Evolutionary conservation across 495 filamentous ascomycete genomes (phyloP).

Genomic region (Cairneyella variabilis): DNA sequence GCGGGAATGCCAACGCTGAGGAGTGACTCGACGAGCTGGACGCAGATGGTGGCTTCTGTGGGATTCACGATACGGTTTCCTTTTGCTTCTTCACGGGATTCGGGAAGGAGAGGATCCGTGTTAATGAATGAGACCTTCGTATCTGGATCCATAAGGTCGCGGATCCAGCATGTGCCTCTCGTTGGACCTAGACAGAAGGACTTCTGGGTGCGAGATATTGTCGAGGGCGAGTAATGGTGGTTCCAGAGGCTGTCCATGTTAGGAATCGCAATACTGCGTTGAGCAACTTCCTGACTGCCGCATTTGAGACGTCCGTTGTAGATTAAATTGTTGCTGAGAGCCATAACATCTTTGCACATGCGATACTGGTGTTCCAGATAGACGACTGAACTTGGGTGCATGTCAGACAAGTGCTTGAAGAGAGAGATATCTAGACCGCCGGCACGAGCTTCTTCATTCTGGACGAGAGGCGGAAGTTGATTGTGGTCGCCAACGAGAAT

Average conservation of each 20-base stretch:
- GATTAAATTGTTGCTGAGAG: constrained; percentile 86
- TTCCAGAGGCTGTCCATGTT: constrained; percentile 56
- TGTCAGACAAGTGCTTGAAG: constrained; percentile 88
- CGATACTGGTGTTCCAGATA: constrained; percentile 94
- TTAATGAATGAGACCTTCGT: constrained; percentile 81
- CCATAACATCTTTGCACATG: constrained; percentile 97
- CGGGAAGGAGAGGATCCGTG: constrained; percentile 67
- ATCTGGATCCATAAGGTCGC: constrained; percentile 63
- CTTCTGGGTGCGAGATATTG: constrained; percentile 30
- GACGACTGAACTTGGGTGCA: constrained; percentile 79
- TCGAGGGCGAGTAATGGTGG: constrained; percentile 49
- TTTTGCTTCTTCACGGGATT: constrained; percentile 62
- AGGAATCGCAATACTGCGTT: constrained; percentile 54
- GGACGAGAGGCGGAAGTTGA: constrained; percentile 90
- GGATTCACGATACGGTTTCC: constrained; percentile 86
- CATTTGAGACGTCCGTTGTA: constrained; percentile 88
- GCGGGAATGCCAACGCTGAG: constrained; percentile 70
- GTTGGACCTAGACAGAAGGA: constrained; percentile 49
- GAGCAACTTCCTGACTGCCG: constrained; percentile 71
- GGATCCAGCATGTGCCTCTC: constrained; percentile 71
- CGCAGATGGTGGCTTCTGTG: constrained; percentile 68
- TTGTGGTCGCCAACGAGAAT: constrained; percentile 95
- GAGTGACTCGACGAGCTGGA: constrained; percentile 74
- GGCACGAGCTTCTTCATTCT: constrained; percentile 79
- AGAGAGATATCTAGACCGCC: constrained; percentile 90